Base-by-base conservation (phyloP, 768 basidiomycete genomes). In the Naganishia vaughanmartiniae region DNA sequence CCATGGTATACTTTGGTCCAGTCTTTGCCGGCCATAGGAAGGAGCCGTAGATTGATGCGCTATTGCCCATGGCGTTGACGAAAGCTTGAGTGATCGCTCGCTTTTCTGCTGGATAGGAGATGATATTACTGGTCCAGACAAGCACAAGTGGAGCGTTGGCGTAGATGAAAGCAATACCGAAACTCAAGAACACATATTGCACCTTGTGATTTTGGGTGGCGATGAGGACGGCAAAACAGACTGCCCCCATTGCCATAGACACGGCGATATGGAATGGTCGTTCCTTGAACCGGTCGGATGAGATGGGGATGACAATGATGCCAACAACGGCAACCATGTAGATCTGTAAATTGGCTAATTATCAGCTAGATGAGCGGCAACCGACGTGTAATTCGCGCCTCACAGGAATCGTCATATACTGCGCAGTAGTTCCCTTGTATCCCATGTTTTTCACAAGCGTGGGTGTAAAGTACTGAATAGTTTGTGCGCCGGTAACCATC, bases 121-220 rank as follows among this genome's bases (percentile, higher is more conserved):
- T 74, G 68, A 81, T 71, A 72, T 81, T 81, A 54, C 79, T 77
- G 12, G 79, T 78, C 81, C 81, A 82, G 15, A 76, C 79, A 45
- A 79, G 71, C 19, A 75, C 74, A 34, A 80, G 69, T 17, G 81
- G 76, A 4, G 74, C 74, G 4, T 77, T 63, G 36, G 78, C 77
- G 74, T 81, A 80, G 34, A 81, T 76, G 45, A 72, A 77, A 2
- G 76, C 80, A 31, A 81, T 74, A 55, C 78, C 79, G 69, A 82
- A 72, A 72, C 80, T 79, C 24, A 81, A 66, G 75, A 82, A 82
- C 63, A 77, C 82, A 74, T 82, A 80, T 69, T 79, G 74, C 17
- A 77, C 73, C 26, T 71, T 69, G 55, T 71, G 71, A 45, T 75
- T 75, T 34, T 74, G 65, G 51, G 58, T 67, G 19, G 71, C 71